Conservation (phyloP, 2,329 filamentous ascomycete species). For the Fusarium pseudograminearum region DNA sequence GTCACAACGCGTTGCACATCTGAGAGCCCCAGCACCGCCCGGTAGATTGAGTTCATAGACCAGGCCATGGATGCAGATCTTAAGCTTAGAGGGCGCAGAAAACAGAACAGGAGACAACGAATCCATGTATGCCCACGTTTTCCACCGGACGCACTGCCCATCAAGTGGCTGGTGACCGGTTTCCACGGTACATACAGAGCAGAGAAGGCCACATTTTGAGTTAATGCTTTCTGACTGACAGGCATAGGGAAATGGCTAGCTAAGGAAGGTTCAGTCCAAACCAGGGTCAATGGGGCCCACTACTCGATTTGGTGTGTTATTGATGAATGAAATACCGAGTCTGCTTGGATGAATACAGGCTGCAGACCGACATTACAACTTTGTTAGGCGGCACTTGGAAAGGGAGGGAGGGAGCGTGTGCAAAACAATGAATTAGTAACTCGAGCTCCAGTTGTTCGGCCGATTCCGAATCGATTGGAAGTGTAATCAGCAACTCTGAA, state of each 20-base stretch:
- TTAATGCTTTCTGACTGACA: background rate
- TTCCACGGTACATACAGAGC: background rate
- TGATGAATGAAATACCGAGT: background rate
- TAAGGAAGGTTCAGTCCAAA: background rate
- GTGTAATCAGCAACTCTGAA: background rate
- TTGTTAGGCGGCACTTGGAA: background rate
- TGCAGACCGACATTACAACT: background rate
- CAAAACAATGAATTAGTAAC: background rate
- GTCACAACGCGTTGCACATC: background rate
- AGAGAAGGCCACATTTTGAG: background rate
- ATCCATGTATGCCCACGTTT: background rate
- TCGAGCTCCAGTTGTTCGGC: background rate
- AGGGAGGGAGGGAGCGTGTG: background rate
- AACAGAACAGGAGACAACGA: background rate
- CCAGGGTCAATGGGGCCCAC: background rate
- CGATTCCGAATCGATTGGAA: background rate
- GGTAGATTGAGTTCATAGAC: background rate
- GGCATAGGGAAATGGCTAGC: background rate
- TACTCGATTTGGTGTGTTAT: background rate
- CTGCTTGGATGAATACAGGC: background rate
- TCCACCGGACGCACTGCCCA: background rate
- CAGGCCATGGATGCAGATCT: background rate
- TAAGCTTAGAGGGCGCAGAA: background rate
- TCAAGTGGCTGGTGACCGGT: background rate
- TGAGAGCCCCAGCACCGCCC: background rate